Evolutionary conservation across 768 basidiomycete species (phyloP).

Genomic region (Phaffia tasmanica): DNA sequence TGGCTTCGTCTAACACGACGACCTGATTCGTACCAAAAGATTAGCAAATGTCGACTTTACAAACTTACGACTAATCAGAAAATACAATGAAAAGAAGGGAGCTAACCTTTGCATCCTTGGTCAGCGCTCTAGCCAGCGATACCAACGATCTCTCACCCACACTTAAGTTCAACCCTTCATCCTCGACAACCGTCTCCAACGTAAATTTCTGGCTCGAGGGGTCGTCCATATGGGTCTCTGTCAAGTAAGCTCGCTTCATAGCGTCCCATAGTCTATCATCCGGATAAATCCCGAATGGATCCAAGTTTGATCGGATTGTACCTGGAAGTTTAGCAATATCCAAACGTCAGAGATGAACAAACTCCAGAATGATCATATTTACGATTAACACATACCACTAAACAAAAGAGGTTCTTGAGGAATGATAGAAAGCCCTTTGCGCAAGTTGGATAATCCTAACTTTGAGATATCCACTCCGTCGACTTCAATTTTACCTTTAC

Average conservation of each 20-base stretch:
- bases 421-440: constrained; percentile 33
- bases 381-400: constrained; percentile 17
- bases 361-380: background rate
- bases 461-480: constrained; percentile 73
- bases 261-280: constrained; percentile 79
- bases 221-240: constrained; percentile 43
- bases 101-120: constrained; percentile 66
- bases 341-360: background rate
- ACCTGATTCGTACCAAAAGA: background rate
- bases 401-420: constrained; percentile 42
- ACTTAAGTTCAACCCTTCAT: constrained; percentile 73
- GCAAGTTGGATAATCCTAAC: constrained; percentile 65
- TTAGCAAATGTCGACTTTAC: background rate
- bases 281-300: constrained; percentile 73
- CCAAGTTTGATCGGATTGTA: constrained; percentile 57
- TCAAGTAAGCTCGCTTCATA: constrained; percentile 68
- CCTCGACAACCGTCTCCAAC: constrained; percentile 71
- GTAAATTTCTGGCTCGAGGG: constrained; percentile 50
- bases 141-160: constrained; percentile 62
- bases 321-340: constrained; percentile 43
- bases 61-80: background rate
- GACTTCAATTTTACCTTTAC: constrained; percentile 60
- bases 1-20: constrained; percentile 20
- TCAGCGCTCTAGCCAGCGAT: constrained; percentile 76
- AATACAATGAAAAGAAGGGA: constrained; percentile 27